Evolutionary conservation across 306 rosid genomes (phyloP), one percentile per base, ranked within the genome.

Genomic region (Casuarina equisetifolia): DNA sequence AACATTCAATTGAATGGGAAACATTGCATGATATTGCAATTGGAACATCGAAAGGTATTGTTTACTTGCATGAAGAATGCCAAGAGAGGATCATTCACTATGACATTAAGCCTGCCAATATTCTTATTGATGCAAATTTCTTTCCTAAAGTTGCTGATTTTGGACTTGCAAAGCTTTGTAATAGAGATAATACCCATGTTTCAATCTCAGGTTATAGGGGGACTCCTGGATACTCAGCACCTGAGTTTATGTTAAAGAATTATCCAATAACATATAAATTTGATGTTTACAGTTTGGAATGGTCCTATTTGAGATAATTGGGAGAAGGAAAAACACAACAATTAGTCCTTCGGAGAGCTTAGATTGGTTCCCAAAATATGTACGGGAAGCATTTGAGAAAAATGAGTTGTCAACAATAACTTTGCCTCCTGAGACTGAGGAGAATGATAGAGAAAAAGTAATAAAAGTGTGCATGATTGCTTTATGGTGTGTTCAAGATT

Each of bases 61-160:
- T 1, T 25, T 25, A 25, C 32, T 25, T 74, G 71, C 78, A 74
- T 3, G 78, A 74, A 48, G 78, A 45, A 16, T 74, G 78, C 38
- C 46, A 74, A 16, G 52, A 62, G 7, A 74, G 48, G 61, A 74
- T 74, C 53, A 46, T 74, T 61, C 78, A 74, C 70, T 16, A 61
- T 53, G 58, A 74, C 20, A 74, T 74, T 4, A 74, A 74, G 50
- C 78, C 78, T 10, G 58, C 10, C 16, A 74, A 74, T 35, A 53
- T 74, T 12, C 78, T 74, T 5, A 20, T 74, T 43, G 49, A 74
- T 42, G 2, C 36, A 16, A 68, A 68, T 13, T 35, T 3, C 5
- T 3, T 17, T 19, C 62, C 62, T 25, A 25, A 25, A 25, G 32
- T 25, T 25, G 32, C 32, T 25, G 32, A 25, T 25, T 25, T 25